Percentiles rank a stretch among this genome's conserved stretches.
Evolutionary conservation across 257 asterid species (phyloP).

Genomic region (Hygrophila difformis): DNA sequence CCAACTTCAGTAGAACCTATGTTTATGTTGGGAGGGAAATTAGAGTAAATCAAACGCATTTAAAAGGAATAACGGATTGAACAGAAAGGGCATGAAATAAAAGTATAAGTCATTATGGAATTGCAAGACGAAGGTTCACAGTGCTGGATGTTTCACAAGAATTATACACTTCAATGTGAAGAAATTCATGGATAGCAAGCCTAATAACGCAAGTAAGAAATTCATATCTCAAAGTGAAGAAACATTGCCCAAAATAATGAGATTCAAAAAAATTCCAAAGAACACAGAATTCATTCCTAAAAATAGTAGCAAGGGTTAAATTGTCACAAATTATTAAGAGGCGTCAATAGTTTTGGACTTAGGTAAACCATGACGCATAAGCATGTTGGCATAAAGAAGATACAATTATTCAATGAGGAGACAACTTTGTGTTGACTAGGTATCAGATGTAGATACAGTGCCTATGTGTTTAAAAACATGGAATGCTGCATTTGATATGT

Average conservation of each 20-base stretch:
- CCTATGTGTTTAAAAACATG: background rate
- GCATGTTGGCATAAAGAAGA: no score
- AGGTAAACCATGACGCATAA: background rate
- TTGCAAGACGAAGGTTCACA: no score
- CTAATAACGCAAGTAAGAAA: background rate
- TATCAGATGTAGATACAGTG: no score
- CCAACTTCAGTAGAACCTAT: slow-evolving; percentile 78
- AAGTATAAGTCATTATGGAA: no score
- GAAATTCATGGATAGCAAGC: background rate
- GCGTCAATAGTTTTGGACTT: background rate
- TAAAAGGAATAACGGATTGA: no score
- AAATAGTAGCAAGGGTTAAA: background rate
- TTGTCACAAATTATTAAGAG: background rate
- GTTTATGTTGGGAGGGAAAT: slow-evolving; percentile 12
- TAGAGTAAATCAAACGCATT: background rate
- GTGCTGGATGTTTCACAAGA: no score
- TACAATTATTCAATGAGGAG: background rate
- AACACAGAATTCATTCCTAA: background rate
- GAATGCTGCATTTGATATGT: background rate
- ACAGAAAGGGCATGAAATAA: no score
- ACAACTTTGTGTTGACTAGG: background rate
- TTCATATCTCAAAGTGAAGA: background rate
- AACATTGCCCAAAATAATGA: background rate
- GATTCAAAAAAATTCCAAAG: background rate
- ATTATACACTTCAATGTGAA: no score